phyloP scores from a whole-genome alignment of 768 basidiomycete genomes.

The Suillus decipiens region DNA sequence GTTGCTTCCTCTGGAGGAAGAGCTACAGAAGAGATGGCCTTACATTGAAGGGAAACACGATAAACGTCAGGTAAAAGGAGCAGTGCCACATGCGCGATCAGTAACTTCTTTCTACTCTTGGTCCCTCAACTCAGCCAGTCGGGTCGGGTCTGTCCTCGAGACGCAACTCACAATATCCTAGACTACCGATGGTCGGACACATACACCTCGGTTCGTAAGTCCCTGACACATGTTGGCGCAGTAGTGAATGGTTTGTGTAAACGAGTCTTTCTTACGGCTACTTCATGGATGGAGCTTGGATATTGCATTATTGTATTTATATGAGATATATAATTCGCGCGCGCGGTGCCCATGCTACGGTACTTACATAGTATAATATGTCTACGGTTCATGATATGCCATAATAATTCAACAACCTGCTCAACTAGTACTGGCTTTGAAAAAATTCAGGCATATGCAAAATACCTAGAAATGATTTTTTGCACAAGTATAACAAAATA shows the following conservation, averaged over 20 bases:
- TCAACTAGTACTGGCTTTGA: too few relatives aligned
- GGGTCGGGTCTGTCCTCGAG: slow-evolving; percentile 24
- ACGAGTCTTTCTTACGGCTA: background rate
- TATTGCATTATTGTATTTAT: background rate
- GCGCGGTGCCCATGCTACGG: too few relatives aligned
- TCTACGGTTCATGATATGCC: too few relatives aligned
- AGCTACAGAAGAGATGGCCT: slow-evolving; percentile 50
- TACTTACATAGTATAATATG: too few relatives aligned
- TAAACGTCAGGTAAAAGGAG: slow-evolving; percentile 14
- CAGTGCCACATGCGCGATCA: slow-evolving; percentile 11
- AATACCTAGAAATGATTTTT: too few relatives aligned
- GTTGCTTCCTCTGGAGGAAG: slow-evolving; percentile 54
- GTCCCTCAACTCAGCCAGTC: slow-evolving; percentile 22
- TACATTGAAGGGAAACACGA: slow-evolving; percentile 31
- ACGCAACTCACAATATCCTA: slow-evolving; percentile 16
- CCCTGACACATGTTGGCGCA: slow-evolving; percentile 24
- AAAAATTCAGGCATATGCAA: too few relatives aligned
- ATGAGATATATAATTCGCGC: too few relatives aligned
- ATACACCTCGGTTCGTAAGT: slow-evolving; percentile 26
- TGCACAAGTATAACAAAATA: too few relatives aligned
- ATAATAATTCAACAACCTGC: too few relatives aligned
- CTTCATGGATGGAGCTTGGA: background rate
- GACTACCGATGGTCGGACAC: slow-evolving; percentile 9
- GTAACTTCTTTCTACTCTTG: slow-evolving; percentile 5
- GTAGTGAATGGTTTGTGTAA: slow-evolving; percentile 16